Evolutionary conservation across 345 rosid species (phyloP).

Genomic region (Lepidium aucheri): DNA sequence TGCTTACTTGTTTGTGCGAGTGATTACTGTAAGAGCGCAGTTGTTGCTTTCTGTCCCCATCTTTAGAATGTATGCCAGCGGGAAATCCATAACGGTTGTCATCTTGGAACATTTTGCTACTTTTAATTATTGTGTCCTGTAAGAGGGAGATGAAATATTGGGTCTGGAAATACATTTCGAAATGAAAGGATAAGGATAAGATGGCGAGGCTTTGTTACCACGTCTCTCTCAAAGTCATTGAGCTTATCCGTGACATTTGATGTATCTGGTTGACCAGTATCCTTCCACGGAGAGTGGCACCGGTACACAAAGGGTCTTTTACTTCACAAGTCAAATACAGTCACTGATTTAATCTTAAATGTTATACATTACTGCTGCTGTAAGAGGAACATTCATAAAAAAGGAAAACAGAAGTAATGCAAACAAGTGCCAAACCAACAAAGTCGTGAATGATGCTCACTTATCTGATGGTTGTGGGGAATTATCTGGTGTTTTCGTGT

Average conservation of each 20-base stretch:
- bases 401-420: not conserved
- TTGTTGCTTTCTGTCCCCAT: constrained; percentile 23
- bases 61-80: constrained; percentile 20
- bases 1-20: constrained; percentile 23
- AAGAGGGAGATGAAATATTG: not conserved
- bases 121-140: constrained; percentile 51
- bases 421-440: not conserved
- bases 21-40: constrained; percentile 21
- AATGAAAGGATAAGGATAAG: not conserved
- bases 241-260: constrained; percentile 23
- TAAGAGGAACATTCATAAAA: not conserved
- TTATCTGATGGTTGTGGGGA: constrained; percentile 51
- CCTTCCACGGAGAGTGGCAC: constrained; percentile 36
- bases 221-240: constrained; percentile 39
- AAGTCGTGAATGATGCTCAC: constrained; percentile 27
- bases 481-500: constrained; percentile 49
- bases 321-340: constrained; percentile 7
- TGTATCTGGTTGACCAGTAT: constrained; percentile 27
- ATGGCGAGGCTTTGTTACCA: constrained; percentile 32
- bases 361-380: not conserved
- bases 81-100: constrained; percentile 28
- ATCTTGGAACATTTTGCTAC: constrained; percentile 31
- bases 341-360: not conserved
- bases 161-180: not conserved
- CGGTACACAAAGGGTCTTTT: constrained; percentile 11